Evolutionary conservation across 306 rosid genomes (phyloP), one percentile per base, ranked within the genome.

Genomic region (Pachyrhizus erosus): DNA sequence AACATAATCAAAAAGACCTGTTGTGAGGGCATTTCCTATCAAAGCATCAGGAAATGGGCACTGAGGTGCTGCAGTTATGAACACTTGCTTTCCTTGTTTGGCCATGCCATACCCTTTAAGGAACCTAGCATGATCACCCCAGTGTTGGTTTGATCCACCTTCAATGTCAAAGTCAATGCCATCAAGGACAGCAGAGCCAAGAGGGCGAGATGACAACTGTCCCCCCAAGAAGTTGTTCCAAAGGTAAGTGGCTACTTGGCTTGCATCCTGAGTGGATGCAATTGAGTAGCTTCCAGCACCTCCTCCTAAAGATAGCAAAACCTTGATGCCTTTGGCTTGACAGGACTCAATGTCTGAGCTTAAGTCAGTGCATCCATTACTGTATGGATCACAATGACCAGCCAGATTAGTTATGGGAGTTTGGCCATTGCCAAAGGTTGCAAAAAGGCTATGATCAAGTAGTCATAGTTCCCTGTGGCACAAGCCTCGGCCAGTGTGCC

Each of bases 221-320:
- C 91, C 91, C 15, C 91, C 89, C 18, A 87, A 65, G 81, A 86
- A 86, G 86, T 86, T 88, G 31, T 88, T 79, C 89, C 87, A 86
- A 23, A 83, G 84, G 54, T 83, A 83, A 23, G 77, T 75, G 17
- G 89, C 89, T 23, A 80, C 82, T 3, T 40, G 4, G 0, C 18
- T 67, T 5, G 88, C 89, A 60, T 89, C 89, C 13, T 83, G 80
- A 2, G 68, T 37, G 2, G 88, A 86, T 12, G 70, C 70, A 64
- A 64, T 64, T 64, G 45, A 64, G 23, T 64, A 33, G 45, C 70
- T 64, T 31, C 70, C 70, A 31, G 45, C 70, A 64, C 70, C 70
- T 31, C 70, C 70, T 64, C 70, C 70, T 8, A 64, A 64, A 7
- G 70, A 64, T 2, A 64, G 45, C 45, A 64, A 64, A 20, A 64